These are phyloP conservation scores for Dendrobium chrysotoxum DNA, from an alignment of 106 monocot genomes.

Conservation along the genomic window DNA sequence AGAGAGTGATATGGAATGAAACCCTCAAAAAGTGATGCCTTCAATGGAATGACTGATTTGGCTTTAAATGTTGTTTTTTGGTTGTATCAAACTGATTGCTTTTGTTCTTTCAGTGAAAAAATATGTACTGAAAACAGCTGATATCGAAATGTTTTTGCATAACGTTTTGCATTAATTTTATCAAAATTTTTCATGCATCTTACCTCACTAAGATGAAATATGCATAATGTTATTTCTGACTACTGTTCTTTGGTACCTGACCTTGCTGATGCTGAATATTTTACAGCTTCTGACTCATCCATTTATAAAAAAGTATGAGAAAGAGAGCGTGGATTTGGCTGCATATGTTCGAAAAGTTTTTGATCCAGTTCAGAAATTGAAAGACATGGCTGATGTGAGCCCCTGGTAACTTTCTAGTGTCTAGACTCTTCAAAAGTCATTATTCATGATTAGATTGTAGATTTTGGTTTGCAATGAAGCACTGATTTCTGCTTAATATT, in stretches of 20 bases:
- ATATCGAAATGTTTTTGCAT: no score
- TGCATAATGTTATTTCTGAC: not conserved
- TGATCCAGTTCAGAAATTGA: constrained; percentile 71
- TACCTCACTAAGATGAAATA: not conserved
- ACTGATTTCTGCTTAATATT: not conserved
- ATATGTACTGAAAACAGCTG: not conserved
- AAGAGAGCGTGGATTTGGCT: constrained; percentile 48
- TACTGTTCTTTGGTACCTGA: not conserved
- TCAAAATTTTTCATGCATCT: not conserved
- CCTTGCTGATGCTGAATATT: constrained; percentile 12
- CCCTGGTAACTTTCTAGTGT: not conserved
- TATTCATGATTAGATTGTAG: not conserved
- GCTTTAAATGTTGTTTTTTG: not conserved
- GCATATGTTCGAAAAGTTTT: constrained; percentile 66
- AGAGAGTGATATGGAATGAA: no score
- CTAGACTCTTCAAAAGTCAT: not conserved
- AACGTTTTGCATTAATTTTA: not conserved
- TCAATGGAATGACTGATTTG: not conserved
- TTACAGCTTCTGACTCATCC: constrained; percentile 92
- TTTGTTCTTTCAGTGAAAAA: not conserved
- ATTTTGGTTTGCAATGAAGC: not conserved
- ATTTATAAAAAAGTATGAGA: constrained; percentile 79
- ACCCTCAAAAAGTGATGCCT: not conserved
- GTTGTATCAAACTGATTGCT: not conserved
- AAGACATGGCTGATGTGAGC: constrained; percentile 94